Evolutionary conservation across 768 basidiomycete species (phyloP).

Genomic region (Lactarius evosmus): DNA sequence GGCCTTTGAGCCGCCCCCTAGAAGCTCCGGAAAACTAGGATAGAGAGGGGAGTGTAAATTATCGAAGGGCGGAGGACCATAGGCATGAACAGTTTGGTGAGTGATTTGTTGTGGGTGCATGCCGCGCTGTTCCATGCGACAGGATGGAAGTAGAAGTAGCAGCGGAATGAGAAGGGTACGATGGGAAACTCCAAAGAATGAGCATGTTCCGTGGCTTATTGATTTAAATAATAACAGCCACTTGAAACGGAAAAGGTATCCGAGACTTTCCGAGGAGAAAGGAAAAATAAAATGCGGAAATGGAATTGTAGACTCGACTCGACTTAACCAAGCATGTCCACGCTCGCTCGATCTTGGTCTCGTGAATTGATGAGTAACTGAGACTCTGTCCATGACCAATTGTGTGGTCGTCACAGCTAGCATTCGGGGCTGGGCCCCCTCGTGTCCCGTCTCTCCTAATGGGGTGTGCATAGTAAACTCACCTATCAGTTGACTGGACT

Average conservation of each 20-base stretch:
- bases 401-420: neutral
- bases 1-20: conserved; percentile 4
- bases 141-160: neutral
- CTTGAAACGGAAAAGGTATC: conserved; percentile 19
- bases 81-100: conserved; percentile 9
- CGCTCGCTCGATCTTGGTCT: conserved; percentile 25
- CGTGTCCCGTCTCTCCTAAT: neutral
- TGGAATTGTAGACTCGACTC: conserved; percentile 18
- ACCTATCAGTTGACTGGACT: neutral
- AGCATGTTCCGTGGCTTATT: conserved; percentile 9
- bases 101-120: conserved; percentile 12
- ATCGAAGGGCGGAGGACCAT: conserved; percentile 1
- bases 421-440: neutral
- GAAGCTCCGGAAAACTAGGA: neutral
- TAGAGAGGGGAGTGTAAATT: conserved; percentile 14
- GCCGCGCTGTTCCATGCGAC: conserved; percentile 12
- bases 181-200: conserved; percentile 5
- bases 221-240: conserved; percentile 26
- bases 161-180: conserved; percentile 3
- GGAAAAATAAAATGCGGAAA: conserved; percentile 18
- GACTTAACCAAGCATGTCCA: conserved; percentile 15
- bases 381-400: conserved; percentile 15
- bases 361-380: conserved; percentile 27
- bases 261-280: conserved; percentile 23
- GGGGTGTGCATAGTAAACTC: neutral